Conservation (phyloP, 805 yeast species). For the Candida orba region DNA sequence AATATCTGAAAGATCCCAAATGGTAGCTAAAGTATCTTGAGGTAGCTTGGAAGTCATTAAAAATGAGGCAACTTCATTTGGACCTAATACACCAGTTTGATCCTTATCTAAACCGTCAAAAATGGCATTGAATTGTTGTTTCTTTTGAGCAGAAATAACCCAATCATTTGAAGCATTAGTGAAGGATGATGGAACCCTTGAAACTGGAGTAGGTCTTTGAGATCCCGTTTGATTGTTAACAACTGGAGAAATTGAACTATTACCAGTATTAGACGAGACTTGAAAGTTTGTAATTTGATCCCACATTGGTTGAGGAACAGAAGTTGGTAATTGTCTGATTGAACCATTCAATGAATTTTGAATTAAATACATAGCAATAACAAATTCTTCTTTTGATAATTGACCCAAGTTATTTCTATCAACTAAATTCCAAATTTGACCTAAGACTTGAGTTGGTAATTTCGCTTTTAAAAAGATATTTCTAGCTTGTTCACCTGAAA, state of each 20-base stretch:
- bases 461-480: slow-evolving; percentile 85
- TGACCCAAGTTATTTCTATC: slow-evolving; percentile 72
- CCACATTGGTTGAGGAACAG: slow-evolving; percentile 39
- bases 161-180: slow-evolving; percentile 45
- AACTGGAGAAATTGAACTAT: slow-evolving; percentile 6
- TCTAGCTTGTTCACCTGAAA: slow-evolving; percentile 76
- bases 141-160: slow-evolving; percentile 61
- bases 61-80: slow-evolving; percentile 81
- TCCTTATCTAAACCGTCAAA: slow-evolving; percentile 72
- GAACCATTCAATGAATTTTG: slow-evolving; percentile 69
- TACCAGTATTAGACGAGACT: slow-evolving; percentile 14
- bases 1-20: slow-evolving; percentile 94
- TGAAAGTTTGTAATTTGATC: slow-evolving; percentile 23
- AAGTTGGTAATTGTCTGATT: slow-evolving; percentile 48
- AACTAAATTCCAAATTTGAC: slow-evolving; percentile 83
- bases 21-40: slow-evolving; percentile 76
- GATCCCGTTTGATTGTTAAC: slow-evolving; percentile 14
- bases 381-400: slow-evolving; percentile 67
- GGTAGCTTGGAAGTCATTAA: slow-evolving; percentile 80
- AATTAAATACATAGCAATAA: slow-evolving; percentile 91
- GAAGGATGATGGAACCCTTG: slow-evolving; percentile 32
- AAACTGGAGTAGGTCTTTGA: slow-evolving; percentile 16
- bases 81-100: slow-evolving; percentile 54
- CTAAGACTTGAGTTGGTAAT: slow-evolving; percentile 67
- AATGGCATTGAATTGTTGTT: slow-evolving; percentile 69